Evolutionary conservation across 495 filamentous ascomycete species (phyloP).

Genomic region (Lasiosphaeria ovina): DNA sequence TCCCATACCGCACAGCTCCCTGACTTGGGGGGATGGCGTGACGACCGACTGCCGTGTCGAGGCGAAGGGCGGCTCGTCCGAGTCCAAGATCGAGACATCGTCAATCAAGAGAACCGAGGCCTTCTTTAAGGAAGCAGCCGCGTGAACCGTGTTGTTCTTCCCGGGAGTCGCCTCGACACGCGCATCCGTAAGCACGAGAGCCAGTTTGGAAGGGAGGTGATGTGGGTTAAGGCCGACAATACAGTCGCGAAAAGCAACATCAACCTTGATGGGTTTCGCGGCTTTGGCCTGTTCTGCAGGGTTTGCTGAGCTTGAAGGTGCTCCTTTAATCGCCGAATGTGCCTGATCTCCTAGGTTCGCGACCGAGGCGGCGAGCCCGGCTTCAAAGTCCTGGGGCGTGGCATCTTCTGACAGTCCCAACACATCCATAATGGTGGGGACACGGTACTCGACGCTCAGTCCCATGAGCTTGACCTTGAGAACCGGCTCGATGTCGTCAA

Average conservation of each 20-base stretch:
- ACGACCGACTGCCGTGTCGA: conserved; percentile 46
- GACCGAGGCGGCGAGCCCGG: conserved; percentile 76
- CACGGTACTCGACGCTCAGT: conserved; percentile 77
- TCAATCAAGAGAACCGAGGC: conserved; percentile 83
- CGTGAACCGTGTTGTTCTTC: conserved; percentile 57
- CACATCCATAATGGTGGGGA: conserved; percentile 76
- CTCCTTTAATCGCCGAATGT: conserved; percentile 42
- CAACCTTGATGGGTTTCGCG: conserved; percentile 58
- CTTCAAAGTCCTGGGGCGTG: conserved; percentile 69
- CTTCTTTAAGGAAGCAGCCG: conserved; percentile 67
- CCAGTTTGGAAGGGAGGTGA: conserved; percentile 65
- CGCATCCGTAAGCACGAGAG: conserved; percentile 75
- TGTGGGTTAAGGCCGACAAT: conserved; percentile 84
- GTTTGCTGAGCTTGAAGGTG: background rate
- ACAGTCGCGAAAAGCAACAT: conserved; percentile 74
- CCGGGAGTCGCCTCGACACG: conserved; percentile 62
- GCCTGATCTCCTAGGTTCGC: conserved; percentile 68
- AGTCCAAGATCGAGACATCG: conserved; percentile 57
- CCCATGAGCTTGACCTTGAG: conserved; percentile 84
- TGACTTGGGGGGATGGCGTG: conserved; percentile 58
- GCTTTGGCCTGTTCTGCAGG: conserved; percentile 23
- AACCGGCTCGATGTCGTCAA: conserved; percentile 92
- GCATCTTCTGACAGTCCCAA: conserved; percentile 65
- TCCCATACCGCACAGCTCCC: conserved; percentile 64
- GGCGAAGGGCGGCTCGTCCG: conserved; percentile 40